Evolutionary conservation across 345 rosid species (phyloP).

Genomic region (Sonneratia alba): DNA sequence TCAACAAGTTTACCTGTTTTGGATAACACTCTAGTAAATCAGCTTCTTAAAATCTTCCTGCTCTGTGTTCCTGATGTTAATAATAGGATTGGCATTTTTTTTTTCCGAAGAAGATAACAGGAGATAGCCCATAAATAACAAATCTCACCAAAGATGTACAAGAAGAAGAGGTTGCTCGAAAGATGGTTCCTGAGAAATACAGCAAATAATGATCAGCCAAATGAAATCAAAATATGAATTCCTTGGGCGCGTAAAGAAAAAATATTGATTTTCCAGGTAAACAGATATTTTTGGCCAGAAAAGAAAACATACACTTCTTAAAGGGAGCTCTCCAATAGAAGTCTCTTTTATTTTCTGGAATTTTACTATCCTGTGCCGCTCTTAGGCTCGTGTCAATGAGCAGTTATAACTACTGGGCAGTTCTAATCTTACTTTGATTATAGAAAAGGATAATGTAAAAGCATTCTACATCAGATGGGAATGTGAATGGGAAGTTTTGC

Average conservation of each 20-base stretch:
- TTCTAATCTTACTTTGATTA: no score
- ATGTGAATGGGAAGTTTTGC: no score
- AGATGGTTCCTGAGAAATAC: slow-evolving; percentile 66
- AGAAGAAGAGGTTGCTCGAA: slow-evolving; percentile 92
- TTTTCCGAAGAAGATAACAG: neutral
- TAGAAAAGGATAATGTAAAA: no score
- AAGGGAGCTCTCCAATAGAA: no score
- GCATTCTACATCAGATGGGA: no score
- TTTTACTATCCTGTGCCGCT: no score
- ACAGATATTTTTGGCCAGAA: no score
- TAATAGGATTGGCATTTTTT: neutral
- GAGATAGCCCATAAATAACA: neutral
- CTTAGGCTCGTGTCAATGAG: no score
- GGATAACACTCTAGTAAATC: slow-evolving; percentile 3
- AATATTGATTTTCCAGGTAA: neutral
- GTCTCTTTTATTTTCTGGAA: no score
- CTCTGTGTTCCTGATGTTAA: neutral
- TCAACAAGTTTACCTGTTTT: slow-evolving; percentile 80
- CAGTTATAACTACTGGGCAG: no score
- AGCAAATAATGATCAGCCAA: neutral
- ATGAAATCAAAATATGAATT: slow-evolving; percentile 5
- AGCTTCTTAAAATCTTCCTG: no score
- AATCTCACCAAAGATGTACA: slow-evolving; percentile 84
- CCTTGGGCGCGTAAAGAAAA: neutral
- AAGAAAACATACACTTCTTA: no score